Evolutionary conservation across 176 grass and related monocot genomes (phyloP).

Genomic region (Tuctoria greenei): DNA sequence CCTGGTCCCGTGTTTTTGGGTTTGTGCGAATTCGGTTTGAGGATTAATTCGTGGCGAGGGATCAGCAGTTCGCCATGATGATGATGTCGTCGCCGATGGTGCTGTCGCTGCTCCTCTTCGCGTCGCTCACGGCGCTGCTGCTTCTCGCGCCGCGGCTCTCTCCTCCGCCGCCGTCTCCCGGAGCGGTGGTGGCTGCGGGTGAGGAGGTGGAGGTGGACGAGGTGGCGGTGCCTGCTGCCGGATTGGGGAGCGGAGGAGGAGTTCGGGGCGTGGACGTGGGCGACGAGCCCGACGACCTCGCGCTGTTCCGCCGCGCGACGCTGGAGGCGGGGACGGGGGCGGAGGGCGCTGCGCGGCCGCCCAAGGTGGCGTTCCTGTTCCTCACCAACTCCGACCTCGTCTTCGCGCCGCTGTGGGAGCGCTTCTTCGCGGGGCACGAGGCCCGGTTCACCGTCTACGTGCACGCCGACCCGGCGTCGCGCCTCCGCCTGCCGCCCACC

Average conservation of each 20-base stretch:
- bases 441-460: conserved; percentile 58
- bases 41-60: background rate
- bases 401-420: conserved; percentile 84
- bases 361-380: conserved; percentile 91
- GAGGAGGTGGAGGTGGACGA: background rate
- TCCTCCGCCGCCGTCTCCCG: conserved; percentile 28
- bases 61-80: background rate
- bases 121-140: conserved; percentile 47
- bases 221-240: background rate
- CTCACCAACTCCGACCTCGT: conserved; percentile 76
- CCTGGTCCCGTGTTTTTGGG: background rate
- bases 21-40: background rate
- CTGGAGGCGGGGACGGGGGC: conserved; percentile 3
- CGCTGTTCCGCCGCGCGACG: conserved; percentile 55
- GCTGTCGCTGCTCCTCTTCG: conserved; percentile 48
- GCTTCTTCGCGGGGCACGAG: conserved; percentile 63
- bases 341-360: background rate
- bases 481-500: conserved; percentile 25
- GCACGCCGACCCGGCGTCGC: conserved; percentile 61
- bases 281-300: conserved; percentile 58
- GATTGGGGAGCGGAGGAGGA: background rate
- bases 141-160: conserved; percentile 34
- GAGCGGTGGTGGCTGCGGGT: background rate
- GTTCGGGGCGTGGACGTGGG: background rate
- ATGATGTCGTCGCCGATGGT: conserved; percentile 44